Percentiles rank a stretch among this genome's conserved stretches.
These are phyloP conservation scores for Ephemerocybe angulata DNA, from an alignment of 768 basidiomycete species.

Conservation along the genomic window DNA sequence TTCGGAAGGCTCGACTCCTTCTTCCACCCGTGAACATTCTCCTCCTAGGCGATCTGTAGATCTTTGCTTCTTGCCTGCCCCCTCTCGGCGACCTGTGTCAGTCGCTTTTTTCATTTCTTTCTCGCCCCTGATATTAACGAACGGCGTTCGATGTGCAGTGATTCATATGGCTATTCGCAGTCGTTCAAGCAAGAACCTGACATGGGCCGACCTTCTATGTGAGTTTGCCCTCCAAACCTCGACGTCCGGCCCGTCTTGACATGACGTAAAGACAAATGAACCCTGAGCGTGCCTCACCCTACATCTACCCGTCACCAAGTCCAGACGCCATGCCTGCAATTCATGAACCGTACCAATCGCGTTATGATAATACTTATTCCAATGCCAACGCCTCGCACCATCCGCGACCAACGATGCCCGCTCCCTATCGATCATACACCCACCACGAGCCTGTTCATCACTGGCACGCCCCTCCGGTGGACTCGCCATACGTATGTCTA, in stretches of 20 bases:
- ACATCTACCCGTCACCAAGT: constrained; percentile 45
- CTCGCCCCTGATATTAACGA: constrained; percentile 12
- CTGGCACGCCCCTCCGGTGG: constrained; percentile 56
- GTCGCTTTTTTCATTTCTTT: constrained; percentile 16
- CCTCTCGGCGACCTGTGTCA: constrained; percentile 37
- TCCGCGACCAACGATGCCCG: constrained; percentile 22
- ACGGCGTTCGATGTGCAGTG: constrained; percentile 26
- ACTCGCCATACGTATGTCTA: no score
- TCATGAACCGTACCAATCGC: constrained; percentile 52
- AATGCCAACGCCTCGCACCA: constrained; percentile 30
- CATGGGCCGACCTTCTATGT: constrained; percentile 44
- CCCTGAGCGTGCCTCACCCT: constrained; percentile 36
- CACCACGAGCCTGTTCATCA: constrained; percentile 45
- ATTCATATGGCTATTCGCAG: constrained; percentile 43
- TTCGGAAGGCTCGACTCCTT: constrained; percentile 69
- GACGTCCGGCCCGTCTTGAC: constrained; percentile 14
- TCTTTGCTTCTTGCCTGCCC: constrained; percentile 37
- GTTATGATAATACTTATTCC: constrained; percentile 53
- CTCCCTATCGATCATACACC: constrained; percentile 48
- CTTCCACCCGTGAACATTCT: constrained; percentile 63
- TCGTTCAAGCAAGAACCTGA: constrained; percentile 44
- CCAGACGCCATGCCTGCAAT: constrained; percentile 39
- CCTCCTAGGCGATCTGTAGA: constrained; percentile 53
- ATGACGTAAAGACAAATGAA: constrained; percentile 4
- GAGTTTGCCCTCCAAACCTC: constrained; percentile 25